Evolutionary conservation across 352 stramenopile species (phyloP), one percentile per base, ranked within the genome.

Genomic region (Pythium angustatum): DNA sequence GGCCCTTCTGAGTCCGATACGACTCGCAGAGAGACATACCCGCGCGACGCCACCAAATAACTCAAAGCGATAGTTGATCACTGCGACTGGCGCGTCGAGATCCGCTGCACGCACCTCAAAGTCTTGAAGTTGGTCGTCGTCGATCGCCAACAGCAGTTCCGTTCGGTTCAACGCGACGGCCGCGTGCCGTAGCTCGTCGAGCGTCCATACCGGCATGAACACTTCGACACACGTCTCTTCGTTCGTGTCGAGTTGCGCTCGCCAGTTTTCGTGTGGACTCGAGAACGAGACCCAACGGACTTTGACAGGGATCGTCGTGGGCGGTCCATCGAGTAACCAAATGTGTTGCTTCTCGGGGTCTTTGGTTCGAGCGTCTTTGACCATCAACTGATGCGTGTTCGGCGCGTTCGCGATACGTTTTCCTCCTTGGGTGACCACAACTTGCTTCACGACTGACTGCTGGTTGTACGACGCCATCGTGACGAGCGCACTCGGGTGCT

Each of bases 31-130:
- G n/a, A n/a, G n/a, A n/a, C n/a, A n/a, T n/a, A n/a, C n/a, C n/a
- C n/a, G n/a, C n/a, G n/a, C n/a, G n/a, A 55, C 48, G 30, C 48
- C 48, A 17, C 48, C 48, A 55, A 55, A 55, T 12, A 55, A 6
- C 5, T 55, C 27, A 41, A 55, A 55, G 30, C 21, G 30, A 26
- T 17, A 12, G n/a, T 58, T n/a, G 19, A 47, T 31, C 31, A 31
- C 5, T 8, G 5, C 3, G 15, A 5, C 27, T 15, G 30, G 5
- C 48, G 9, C 19, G 17, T 17, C 15, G 21, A 41, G 3, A 10
- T 19, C 34, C 34, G 14, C 14, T 41, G 5, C 15, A 12, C 30
- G 40, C 15, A 36, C 26, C 2, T 14, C 26, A 17, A 53, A 53
- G 2, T 26, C 45, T 19, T 19, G 45, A 5, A 53, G 26, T 14